Percentiles rank a stretch among this genome's conserved stretches.
These are phyloP conservation scores for Fraxinus sp. DNA, from an alignment of 305 asterid genomes.

Conservation along the genomic window DNA sequence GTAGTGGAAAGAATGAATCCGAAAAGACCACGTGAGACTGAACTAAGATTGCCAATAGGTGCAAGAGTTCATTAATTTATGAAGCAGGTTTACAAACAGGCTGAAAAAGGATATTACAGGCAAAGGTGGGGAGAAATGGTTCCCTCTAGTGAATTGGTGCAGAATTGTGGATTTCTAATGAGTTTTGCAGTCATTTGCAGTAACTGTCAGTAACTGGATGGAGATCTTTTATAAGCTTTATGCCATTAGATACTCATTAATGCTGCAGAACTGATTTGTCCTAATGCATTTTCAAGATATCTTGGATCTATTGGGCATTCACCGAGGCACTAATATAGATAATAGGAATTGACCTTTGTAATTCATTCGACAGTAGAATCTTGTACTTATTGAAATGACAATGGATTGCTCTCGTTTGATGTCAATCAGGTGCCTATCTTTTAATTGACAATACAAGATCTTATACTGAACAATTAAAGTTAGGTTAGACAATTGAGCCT, in stretches of 20 bases:
- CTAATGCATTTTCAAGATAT: constrained; percentile 17
- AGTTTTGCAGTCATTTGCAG: background rate
- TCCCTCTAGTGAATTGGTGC: background rate
- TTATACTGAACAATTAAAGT: constrained; percentile 18
- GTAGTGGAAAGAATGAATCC: background rate
- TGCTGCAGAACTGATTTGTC: background rate
- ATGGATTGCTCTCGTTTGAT: background rate
- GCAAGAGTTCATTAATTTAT: background rate
- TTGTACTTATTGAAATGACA: background rate
- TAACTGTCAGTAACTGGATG: constrained; percentile 7
- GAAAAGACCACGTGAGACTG: background rate
- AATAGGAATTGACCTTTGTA: background rate
- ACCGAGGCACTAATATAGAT: background rate
- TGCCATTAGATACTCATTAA: constrained; percentile 15
- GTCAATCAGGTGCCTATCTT: constrained; percentile 21
- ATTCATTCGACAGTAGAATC: background rate
- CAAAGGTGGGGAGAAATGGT: background rate
- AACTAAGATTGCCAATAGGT: background rate
- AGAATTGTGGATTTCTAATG: background rate
- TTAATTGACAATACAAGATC: constrained; percentile 9
- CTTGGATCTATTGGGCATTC: background rate
- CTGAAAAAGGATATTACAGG: background rate
- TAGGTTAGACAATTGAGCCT: constrained; percentile 24
- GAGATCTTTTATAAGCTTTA: constrained; percentile 10
- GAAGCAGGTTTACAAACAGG: background rate